These are phyloP conservation scores for Pichia thaimueangensis DNA, from an alignment of 805 yeast species.

Conservation along the genomic window DNA sequence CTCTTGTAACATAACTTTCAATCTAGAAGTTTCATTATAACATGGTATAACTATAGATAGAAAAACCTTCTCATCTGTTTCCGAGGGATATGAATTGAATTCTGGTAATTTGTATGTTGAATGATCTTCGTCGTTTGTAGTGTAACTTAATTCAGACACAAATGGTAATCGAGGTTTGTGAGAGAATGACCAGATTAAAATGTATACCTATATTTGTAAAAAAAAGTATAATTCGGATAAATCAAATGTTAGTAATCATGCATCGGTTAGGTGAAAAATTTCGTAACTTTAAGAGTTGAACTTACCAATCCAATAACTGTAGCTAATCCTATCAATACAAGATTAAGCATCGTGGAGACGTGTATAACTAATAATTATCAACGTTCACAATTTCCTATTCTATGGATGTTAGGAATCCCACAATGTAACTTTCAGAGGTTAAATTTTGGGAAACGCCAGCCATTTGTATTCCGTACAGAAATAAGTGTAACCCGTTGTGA, in stretches of 20 bases:
- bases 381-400: no score
- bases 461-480: no score
- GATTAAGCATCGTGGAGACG: no score
- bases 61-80: conserved; percentile 37
- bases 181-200: conserved; percentile 40
- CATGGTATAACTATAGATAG: conserved; percentile 89
- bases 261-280: no score
- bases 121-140: conserved; percentile 38
- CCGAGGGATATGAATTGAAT: conserved; percentile 26
- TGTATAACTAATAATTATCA: no score
- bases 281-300: no score
- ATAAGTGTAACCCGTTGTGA: no score
- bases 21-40: conserved; percentile 74
- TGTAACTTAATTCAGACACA: conserved; percentile 47
- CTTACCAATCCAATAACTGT: no score
- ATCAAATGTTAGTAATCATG: conserved; percentile 4
- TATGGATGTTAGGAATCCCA: no score
- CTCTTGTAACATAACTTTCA: conserved; percentile 67
- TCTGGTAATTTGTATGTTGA: conserved; percentile 29
- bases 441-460: no score
- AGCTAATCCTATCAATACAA: no score
- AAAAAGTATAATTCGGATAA: neutral
- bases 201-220: conserved; percentile 4
- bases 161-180: conserved; percentile 57
- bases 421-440: no score